phyloP scores from a whole-genome alignment of 371 early-diverging fungal species.

The Apophysomyces sp. region DNA sequence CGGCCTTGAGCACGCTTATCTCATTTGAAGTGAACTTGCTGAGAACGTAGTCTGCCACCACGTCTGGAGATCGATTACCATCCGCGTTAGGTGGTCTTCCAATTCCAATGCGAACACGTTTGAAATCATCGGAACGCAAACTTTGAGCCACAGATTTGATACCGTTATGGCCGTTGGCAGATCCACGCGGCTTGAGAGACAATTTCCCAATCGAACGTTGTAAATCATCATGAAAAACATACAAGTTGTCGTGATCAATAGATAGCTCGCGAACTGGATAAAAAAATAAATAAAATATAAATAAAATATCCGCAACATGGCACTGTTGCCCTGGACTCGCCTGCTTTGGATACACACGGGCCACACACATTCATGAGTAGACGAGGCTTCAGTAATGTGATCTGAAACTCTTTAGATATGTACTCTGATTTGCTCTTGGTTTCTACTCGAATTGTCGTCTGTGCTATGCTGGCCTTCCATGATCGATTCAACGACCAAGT shows the following conservation, averaged over 20 bases:
- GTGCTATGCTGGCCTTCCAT: slow-evolving; percentile 51
- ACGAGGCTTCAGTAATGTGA: slow-evolving; percentile 63
- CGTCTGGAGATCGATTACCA: slow-evolving; percentile 36
- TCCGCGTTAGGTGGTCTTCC: slow-evolving; percentile 52
- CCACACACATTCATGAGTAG: slow-evolving; percentile 76
- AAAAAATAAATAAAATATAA: neutral
- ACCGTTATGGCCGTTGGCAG: slow-evolving; percentile 76
- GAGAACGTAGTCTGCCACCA: slow-evolving; percentile 64
- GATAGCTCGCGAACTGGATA: slow-evolving; percentile 39
- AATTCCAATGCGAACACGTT: slow-evolving; percentile 65
- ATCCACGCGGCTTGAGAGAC: slow-evolving; percentile 61
- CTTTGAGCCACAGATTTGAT: slow-evolving; percentile 64
- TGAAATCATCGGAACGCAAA: slow-evolving; percentile 54
- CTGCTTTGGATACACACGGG: slow-evolving; percentile 64
- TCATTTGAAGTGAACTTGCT: slow-evolving; percentile 50
- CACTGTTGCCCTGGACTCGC: slow-evolving; percentile 30
- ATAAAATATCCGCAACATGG: no score
- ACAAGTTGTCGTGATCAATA: slow-evolving; percentile 37
- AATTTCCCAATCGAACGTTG: slow-evolving; percentile 67
- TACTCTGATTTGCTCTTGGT: slow-evolving; percentile 13
- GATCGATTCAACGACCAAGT: slow-evolving; percentile 44
- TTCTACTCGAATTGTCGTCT: slow-evolving; percentile 17
- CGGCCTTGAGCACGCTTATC: slow-evolving; percentile 33
- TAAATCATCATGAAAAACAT: slow-evolving; percentile 81
- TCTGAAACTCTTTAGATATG: slow-evolving; percentile 28